A percentile compares a stretch with the other conserved stretches of the same genome.
Evolutionary conservation across 805 yeast species (phyloP).

Genomic region (Saccharomycopsis guyanensis): DNA sequence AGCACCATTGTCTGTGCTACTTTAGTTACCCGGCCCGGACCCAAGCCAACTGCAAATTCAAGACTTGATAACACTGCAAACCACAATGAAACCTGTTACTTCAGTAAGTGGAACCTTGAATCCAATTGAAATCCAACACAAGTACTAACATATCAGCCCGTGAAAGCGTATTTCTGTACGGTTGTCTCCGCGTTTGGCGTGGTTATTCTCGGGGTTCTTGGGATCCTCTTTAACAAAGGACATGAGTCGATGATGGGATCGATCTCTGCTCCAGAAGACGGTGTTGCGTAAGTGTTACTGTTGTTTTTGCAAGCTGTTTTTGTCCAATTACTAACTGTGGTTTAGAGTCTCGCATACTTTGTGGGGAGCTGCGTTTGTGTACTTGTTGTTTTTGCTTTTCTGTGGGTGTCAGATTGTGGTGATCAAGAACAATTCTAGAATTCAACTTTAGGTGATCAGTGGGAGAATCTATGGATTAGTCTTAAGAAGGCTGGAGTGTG

Average conservation of each 20-base stretch:
- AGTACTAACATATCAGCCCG: constrained; percentile 44
- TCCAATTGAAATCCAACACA: too few species aligned
- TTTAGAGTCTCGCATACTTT: constrained; percentile 81
- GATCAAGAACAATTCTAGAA: constrained; percentile 57
- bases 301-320: background rate
- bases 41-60: too few species aligned
- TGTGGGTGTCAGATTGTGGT: constrained; percentile 81
- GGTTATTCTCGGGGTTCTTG: constrained; percentile 78
- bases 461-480: too few species aligned
- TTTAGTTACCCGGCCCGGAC: too few species aligned
- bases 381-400: constrained; percentile 70
- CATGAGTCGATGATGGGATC: constrained; percentile 95
- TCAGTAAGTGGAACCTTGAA: background rate
- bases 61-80: too few species aligned
- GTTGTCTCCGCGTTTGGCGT: constrained; percentile 88
- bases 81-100: constrained; percentile 7
- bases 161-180: constrained; percentile 93
- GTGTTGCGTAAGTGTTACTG: constrained; percentile 62
- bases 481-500: too few species aligned
- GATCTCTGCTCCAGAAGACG: constrained; percentile 83
- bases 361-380: constrained; percentile 81
- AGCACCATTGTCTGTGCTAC: too few species aligned
- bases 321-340: background rate
- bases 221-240: constrained; percentile 66
- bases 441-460: constrained; percentile 37